phyloP scores from a whole-genome alignment of 2,329 filamentous ascomycete genomes.

The Myriosclerotinia scirpicola region DNA sequence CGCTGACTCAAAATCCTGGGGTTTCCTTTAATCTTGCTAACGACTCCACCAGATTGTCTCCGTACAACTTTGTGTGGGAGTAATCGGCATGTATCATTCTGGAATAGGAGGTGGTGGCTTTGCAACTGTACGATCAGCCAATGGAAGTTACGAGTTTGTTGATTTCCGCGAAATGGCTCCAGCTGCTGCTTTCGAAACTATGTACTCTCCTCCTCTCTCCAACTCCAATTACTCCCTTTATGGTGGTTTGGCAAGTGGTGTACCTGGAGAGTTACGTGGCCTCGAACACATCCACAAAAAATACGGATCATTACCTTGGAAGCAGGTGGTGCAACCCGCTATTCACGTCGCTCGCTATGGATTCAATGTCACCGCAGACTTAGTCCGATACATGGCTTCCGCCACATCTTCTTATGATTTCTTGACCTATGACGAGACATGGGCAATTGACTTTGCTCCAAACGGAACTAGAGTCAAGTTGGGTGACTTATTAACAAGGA shows the following conservation, averaged over 20 bases:
- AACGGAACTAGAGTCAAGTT: conserved; percentile 70
- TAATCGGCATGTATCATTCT: conserved; percentile 55
- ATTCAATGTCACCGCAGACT: conserved; percentile 59
- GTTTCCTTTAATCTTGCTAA: not conserved
- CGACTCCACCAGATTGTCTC: conserved; percentile 47
- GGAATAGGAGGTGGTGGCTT: conserved; percentile 70
- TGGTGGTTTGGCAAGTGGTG: conserved; percentile 57
- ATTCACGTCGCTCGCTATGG: conserved; percentile 60
- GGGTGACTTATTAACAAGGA: conserved; percentile 77
- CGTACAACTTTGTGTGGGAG: conserved; percentile 54
- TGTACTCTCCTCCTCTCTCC: conserved; percentile 56
- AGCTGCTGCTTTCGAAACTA: conserved; percentile 58
- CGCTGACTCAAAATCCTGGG: not conserved
- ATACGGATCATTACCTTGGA: conserved; percentile 55
- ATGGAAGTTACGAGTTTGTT: conserved; percentile 65
- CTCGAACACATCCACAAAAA: conserved; percentile 45
- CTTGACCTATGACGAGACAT: conserved; percentile 70
- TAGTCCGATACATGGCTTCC: conserved; percentile 60
- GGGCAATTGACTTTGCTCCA: conserved; percentile 86
- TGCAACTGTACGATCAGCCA: conserved; percentile 57
- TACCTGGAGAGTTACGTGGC: conserved; percentile 51
- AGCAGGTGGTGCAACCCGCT: conserved; percentile 57
- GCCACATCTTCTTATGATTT: conserved; percentile 56
- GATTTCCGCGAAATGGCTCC: conserved; percentile 70
- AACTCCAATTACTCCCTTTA: conserved; percentile 53